Percentiles rank a stretch among this genome's conserved stretches.
These are phyloP conservation scores for Fusarium sp. DNA, from an alignment of 2,329 filamentous ascomycete genomes.

Conservation along the genomic window DNA sequence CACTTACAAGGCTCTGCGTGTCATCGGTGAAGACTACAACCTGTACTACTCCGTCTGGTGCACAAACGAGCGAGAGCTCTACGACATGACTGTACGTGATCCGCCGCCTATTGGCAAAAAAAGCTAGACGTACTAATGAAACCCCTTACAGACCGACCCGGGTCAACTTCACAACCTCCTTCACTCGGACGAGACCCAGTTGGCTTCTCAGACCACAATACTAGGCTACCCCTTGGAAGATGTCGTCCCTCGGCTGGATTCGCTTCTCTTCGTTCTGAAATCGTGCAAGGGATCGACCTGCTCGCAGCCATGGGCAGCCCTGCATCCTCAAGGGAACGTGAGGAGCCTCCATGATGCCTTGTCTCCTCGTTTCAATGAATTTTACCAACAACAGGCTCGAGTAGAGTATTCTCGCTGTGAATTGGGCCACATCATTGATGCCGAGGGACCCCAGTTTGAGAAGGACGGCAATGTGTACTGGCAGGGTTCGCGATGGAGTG, in stretches of 20 bases:
- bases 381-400: constrained; percentile 65
- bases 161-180: constrained; percentile 59
- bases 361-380: constrained; percentile 61
- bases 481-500: constrained; percentile 20
- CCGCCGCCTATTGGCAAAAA: not conserved
- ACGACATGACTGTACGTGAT: constrained; percentile 65
- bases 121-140: not conserved
- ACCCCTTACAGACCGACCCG: constrained; percentile 61
- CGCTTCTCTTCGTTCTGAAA: constrained; percentile 73
- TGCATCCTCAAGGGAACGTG: constrained; percentile 70
- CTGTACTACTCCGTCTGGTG: constrained; percentile 73
- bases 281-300: constrained; percentile 70
- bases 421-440: constrained; percentile 68
- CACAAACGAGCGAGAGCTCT: constrained; percentile 64
- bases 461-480: constrained; percentile 14
- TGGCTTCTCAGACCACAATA: constrained; percentile 37
- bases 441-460: constrained; percentile 64
- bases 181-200: constrained; percentile 25
- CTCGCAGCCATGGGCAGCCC: constrained; percentile 67
- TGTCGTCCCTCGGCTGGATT: constrained; percentile 68
- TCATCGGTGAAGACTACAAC: constrained; percentile 64
- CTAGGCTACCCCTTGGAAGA: constrained; percentile 56
- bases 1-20: constrained; percentile 69
- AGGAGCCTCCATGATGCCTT: constrained; percentile 66
- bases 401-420: constrained; percentile 70